Evolutionary conservation across 192 early-diverging fungal species (phyloP), one percentile per base, ranked within the genome.

Genomic region (Chytriomyces sp.): DNA sequence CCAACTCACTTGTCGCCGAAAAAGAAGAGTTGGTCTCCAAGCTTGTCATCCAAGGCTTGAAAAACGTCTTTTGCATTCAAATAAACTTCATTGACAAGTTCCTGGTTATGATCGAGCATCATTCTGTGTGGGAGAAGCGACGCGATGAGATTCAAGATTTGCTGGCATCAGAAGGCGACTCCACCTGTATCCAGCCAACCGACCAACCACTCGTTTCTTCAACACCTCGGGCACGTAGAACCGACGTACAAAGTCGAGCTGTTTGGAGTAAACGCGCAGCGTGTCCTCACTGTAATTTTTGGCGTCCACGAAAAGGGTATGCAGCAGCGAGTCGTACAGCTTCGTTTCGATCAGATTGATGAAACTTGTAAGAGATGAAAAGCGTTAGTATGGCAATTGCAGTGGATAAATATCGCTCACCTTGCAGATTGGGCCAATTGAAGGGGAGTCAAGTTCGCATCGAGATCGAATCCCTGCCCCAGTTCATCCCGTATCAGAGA

Each of bases 281-380:
- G 92, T 94, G 13, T 82, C 83, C 18, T 92, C 87, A 24, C 83
- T 81, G 85, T 92, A 95, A 80, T 98, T 96, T 43, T 93, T 90
- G 5, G 87, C 78, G 60, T 95, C 95, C 7, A 93, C 77, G 69
- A 92, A 98, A 91, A 92, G 94, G 46, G 87, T 92, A 69, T 91
- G 96, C 26, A 96, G 80, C 86, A 95, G 77, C 6, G 91, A 85
- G 75, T 97, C 93, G 43, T 89, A 89, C 24, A 97, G 80, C 35
- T 86, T 90, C 46, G 93, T 90, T 75, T 95, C 92, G n/a, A 92
- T 84, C 64, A 96, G 77, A n/a, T 88, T 80, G 8, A 86, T 87
- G 76, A 89, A 93, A 60, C 91, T 91, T 35, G 28, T 35, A 2
- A 35, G 28, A 35, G 0, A 35, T 35, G 28, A 0, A 0, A 35